phyloP scores from a whole-genome alignment of 2,329 filamentous ascomycete genomes.

The Cordyceps cateniannulata region DNA sequence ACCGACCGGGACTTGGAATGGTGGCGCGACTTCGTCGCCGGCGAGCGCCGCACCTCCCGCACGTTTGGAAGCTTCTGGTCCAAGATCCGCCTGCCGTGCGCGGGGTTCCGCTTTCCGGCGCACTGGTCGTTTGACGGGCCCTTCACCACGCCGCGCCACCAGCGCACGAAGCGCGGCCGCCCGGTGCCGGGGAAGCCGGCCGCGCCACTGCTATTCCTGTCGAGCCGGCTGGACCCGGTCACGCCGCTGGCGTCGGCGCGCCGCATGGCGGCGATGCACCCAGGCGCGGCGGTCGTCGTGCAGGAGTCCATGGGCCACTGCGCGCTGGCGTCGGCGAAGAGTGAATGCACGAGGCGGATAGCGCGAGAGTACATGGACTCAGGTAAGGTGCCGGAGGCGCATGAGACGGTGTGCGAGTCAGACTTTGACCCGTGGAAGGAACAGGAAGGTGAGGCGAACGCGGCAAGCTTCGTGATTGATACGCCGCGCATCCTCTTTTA shows the following conservation, averaged over 20 bases:
- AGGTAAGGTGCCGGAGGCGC: conserved; percentile 15
- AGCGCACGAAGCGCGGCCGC: conserved; percentile 12
- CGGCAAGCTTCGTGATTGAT: neutral
- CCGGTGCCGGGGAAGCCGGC: conserved; percentile 20
- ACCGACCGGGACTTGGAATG: neutral
- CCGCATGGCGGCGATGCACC: conserved; percentile 15
- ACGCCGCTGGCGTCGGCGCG: conserved; percentile 32
- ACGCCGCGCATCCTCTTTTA: neutral
- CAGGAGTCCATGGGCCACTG: conserved; percentile 19
- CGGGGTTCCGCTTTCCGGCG: conserved; percentile 25
- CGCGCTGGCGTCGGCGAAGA: conserved; percentile 11
- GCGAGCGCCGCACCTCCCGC: conserved; percentile 12
- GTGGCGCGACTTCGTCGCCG: conserved; percentile 12
- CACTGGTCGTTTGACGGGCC: conserved; percentile 25
- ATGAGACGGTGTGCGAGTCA: conserved; percentile 16
- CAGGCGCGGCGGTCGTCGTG: conserved; percentile 19
- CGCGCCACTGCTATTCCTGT: conserved; percentile 32
- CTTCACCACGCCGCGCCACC: conserved; percentile 12
- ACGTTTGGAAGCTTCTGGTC: conserved; percentile 20
- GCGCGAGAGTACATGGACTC: conserved; percentile 17
- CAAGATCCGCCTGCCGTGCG: conserved; percentile 25
- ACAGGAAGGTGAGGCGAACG: neutral
- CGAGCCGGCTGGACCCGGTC: conserved; percentile 31
- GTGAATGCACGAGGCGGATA: conserved; percentile 13
- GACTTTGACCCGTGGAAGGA: conserved; percentile 14